Evolutionary conservation across 1,139 yeast species (phyloP).

Genomic region (Blastobotrys persicus): DNA sequence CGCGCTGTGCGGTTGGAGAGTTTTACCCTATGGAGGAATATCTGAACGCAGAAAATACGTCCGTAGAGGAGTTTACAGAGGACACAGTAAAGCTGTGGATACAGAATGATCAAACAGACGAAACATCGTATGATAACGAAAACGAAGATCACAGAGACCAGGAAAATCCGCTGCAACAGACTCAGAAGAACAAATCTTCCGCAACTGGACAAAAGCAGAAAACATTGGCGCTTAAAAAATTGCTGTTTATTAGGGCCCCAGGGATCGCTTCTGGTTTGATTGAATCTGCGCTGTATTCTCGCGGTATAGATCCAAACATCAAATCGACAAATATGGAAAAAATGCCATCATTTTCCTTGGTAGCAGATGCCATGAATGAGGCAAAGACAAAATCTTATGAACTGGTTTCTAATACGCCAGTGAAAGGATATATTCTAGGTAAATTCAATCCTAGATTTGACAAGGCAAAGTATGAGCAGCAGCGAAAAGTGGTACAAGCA

Average conservation of each 20-base stretch:
- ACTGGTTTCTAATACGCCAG: conserved; percentile 34
- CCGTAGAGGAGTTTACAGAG: conserved; percentile 11
- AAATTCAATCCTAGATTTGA: conserved; percentile 55
- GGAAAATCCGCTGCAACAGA: conserved; percentile 17
- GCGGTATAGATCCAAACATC: conserved; percentile 47
- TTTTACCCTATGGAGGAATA: conserved; percentile 48
- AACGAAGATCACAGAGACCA: conserved; percentile 17
- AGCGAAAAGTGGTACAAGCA: conserved; percentile 22
- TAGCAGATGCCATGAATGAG: conserved; percentile 48
- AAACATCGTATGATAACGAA: conserved; percentile 16
- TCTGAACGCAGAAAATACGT: conserved; percentile 15
- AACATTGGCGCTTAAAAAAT: conserved; percentile 49
- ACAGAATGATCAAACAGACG: conserved; percentile 16
- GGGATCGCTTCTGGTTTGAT: conserved; percentile 78
- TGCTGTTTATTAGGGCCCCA: conserved; percentile 65
- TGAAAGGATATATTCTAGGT: conserved; percentile 64
- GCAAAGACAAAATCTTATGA: conserved; percentile 45
- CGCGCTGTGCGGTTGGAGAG: conserved; percentile 61
- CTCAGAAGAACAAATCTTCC: conserved; percentile 35
- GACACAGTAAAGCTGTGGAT: conserved; percentile 22
- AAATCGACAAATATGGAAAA: conserved; percentile 29
- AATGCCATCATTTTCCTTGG: conserved; percentile 18
- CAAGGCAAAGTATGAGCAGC: conserved; percentile 35
- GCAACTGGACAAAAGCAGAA: conserved; percentile 34
- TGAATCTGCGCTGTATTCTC: conserved; percentile 50